Evolutionary conservation across 1,284 basidiomycete species (phyloP).

Genomic region (Naganishia sp.): DNA sequence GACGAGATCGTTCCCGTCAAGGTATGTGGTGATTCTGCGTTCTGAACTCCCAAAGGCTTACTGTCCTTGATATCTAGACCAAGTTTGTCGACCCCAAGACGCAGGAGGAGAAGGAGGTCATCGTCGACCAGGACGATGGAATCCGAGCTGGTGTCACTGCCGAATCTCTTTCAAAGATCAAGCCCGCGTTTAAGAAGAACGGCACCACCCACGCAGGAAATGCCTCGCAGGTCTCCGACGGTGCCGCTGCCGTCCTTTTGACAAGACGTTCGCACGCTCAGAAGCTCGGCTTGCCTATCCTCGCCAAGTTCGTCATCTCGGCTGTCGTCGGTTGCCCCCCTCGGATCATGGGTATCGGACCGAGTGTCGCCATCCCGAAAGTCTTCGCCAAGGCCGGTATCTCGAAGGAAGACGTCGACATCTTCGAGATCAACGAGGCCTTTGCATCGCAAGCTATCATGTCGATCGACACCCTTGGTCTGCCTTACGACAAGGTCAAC

Average conservation of each 20-base stretch:
- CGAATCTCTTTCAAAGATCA: constrained; percentile 83
- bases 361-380: constrained; percentile 80
- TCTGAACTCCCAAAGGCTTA: neutral
- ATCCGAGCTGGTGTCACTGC: constrained; percentile 87
- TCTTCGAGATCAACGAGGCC: constrained; percentile 81
- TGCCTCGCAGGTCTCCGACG: constrained; percentile 86
- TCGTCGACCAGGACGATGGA: constrained; percentile 88
- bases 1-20: constrained; percentile 86
- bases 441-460: constrained; percentile 88
- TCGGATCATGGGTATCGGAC: constrained; percentile 77
- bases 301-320: constrained; percentile 81
- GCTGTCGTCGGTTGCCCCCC: constrained; percentile 74
- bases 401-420: constrained; percentile 75
- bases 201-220: constrained; percentile 91
- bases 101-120: constrained; percentile 72
- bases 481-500: constrained; percentile 79
- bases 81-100: constrained; percentile 80
- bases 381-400: constrained; percentile 66
- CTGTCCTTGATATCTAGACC: constrained; percentile 52
- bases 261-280: constrained; percentile 77
- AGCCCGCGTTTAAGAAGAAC: constrained; percentile 85
- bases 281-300: constrained; percentile 76
- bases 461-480: constrained; percentile 68
- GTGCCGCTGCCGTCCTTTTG: constrained; percentile 85
- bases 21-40: constrained; percentile 49